Evolutionary conservation across 768 basidiomycete genomes (phyloP), one percentile per base, ranked within the genome.

Genomic region (Hypholoma sublateritium): DNA sequence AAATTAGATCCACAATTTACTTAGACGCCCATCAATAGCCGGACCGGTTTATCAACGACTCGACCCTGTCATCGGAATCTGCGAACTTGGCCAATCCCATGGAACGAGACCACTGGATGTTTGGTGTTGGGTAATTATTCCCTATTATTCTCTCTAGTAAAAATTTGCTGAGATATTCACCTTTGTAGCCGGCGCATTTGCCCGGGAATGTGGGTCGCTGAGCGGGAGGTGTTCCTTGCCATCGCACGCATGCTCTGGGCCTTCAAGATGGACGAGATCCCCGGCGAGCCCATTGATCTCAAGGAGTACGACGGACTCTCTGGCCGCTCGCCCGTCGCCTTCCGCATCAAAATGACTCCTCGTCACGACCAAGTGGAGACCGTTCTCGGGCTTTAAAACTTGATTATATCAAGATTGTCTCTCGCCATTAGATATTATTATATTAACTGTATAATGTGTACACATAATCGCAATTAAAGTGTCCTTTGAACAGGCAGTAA

Each of bases 51-150:
- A 56, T 80, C 34, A 65, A 69, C n/a, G 77, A 81, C 56, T 56
- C 58, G 0, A 69, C 69, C 9, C 65, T 69, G 16, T 72, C 72
- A 17, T 73, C 75, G 1, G 78, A 80, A 53, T 80, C 78, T 3
- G 76, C 77, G 13, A 77, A 78, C 39, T 63, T 76, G 21, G 44
- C 71, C 1, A 69, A 81, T 57, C 69, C 77, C 11, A 69, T 69
- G 59, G 69, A 81, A 50, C 74, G 80, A 36, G 80, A 81, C 57
- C 77, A 81, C 55, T 81, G 80, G 80, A 72, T 73, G 64, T 81
- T 79, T 50, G 80, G 80, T 12, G 78, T 67, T 0, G 80, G 79
- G 80, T 81, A 59, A n/a, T n/a, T n/a, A n/a, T n/a, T n/a, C n/a
- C n/a, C n/a, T n/a, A n/a, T n/a, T n/a, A n/a, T n/a, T n/a, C n/a